phyloP scores from a whole-genome alignment of 768 basidiomycete genomes.

The Mycena vitilis region DNA sequence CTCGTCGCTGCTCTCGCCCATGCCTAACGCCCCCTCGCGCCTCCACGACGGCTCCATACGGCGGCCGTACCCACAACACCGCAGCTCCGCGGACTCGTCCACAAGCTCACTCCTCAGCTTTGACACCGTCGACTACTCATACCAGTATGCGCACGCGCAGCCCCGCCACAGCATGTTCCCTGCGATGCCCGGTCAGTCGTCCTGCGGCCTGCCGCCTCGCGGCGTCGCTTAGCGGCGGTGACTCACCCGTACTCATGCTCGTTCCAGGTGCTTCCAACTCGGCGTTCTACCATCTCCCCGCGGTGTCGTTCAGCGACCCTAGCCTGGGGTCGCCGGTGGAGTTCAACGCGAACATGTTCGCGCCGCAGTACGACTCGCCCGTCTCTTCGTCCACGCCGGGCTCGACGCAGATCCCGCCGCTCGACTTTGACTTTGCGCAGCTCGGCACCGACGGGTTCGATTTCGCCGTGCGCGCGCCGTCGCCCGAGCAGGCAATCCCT shows the following conservation, averaged over 20 bases:
- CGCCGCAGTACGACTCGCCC: constrained; percentile 28
- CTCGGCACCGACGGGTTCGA: constrained; percentile 49
- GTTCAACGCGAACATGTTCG: constrained; percentile 35
- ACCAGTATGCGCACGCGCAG: constrained; percentile 34
- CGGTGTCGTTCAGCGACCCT: constrained; percentile 48
- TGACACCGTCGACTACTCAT: constrained; percentile 33
- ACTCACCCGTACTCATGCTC: constrained; percentile 37
- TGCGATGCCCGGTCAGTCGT: constrained; percentile 57
- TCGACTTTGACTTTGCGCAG: constrained; percentile 48
- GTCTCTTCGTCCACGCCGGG: constrained; percentile 38
- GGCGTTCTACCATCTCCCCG: constrained; percentile 50
- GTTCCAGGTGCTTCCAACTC: constrained; percentile 52
- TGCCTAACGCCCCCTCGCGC: constrained; percentile 19
- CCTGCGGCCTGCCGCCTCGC: background rate
- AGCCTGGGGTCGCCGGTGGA: constrained; percentile 40
- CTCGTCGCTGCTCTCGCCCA: constrained; percentile 58
- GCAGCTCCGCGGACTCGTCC: constrained; percentile 46
- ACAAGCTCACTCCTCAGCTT: constrained; percentile 31
- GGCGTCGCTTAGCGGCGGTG: constrained; percentile 31
- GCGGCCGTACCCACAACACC: constrained; percentile 44
- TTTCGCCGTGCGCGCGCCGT: constrained; percentile 42
- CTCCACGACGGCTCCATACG: constrained; percentile 32
- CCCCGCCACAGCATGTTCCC: constrained; percentile 48
- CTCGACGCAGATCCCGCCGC: constrained; percentile 37
- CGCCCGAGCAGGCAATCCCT: constrained; percentile 41